A percentile compares a stretch with the other conserved stretches of the same genome.
Evolutionary conservation across 23 red algal genomes (phyloP).

Genomic region (Agarophyton chilense): DNA sequence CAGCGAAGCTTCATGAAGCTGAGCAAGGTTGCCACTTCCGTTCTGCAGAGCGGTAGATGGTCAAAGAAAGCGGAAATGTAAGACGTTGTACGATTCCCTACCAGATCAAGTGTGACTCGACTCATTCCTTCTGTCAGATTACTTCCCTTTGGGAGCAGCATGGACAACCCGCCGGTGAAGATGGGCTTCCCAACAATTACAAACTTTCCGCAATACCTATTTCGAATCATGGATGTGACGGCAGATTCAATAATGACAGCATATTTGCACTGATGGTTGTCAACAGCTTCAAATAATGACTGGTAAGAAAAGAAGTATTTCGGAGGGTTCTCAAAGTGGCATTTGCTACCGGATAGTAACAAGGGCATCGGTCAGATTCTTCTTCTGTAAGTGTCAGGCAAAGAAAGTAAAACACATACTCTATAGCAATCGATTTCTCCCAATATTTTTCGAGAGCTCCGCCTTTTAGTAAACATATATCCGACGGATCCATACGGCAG

Average conservation of each 20-base stretch:
- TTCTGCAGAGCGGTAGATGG: no score
- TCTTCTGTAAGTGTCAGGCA: neutral
- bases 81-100: no score
- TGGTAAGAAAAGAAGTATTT: neutral
- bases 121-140: constrained; percentile 2
- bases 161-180: no score
- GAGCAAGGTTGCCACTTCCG: no score
- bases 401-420: constrained; percentile 12
- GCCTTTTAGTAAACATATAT: constrained; percentile 23
- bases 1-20: no score
- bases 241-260: neutral
- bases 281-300: neutral
- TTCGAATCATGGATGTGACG: no score
- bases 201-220: constrained; percentile 8
- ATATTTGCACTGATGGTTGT: neutral
- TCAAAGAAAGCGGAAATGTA: no score
- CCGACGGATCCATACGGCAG: neutral
- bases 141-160: neutral
- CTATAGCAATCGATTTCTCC: neutral
- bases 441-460: constrained; percentile 30
- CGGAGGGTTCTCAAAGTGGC: neutral
- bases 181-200: neutral
- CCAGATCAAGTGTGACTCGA: constrained; percentile 17
- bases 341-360: neutral
- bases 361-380: neutral